Evolutionary conservation across 257 asterid genomes (phyloP), one percentile per base, ranked within the genome.

Genomic region (Lantana camara): DNA sequence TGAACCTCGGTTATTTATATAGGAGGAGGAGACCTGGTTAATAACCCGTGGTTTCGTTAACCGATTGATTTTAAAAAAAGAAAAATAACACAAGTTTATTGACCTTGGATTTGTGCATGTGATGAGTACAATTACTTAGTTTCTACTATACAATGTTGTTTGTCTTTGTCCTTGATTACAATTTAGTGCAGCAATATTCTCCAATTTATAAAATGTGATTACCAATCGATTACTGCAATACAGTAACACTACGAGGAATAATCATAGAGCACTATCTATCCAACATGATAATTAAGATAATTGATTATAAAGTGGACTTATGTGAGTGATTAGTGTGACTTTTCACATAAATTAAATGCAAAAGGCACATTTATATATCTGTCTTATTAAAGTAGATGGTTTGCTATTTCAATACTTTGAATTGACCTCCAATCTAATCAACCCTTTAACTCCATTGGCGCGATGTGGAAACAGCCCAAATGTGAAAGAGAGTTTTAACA

Each of bases 221-320:
- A 68, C 29, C 55, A 38, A 68, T 24, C 38, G 11, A 1, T 44
- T 38, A 6, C 15, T 58, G 53, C 35, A 57, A 32, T n/a, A 17
- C 22, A 27, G 32, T 27, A 27, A 27, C 5, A 27, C 32, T 55
- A 29, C 48, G 49, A 44, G 59, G 59, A 58, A 59, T 49, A 49
- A 64, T 40, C 42, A 15, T 15, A 20, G 9, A 37, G 49, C 15
- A 54, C 42, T 8, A 14, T 14, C 42, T 8, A 14, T 14, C 69
- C 67, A 49, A 35, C 67, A 40, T 37, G 17, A 63, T 64, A 44
- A 71, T 71, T 64, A 38, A 47, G 32, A 37, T 29, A 47, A 37
- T 70, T 70, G 66, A 63, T 71, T 27, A 17, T 23, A n/a, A 8
- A 46, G 54, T 63, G 54, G 60, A 63, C 61, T 55, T 42, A 11